Evolutionary conservation across 495 filamentous ascomycete genomes (phyloP).

Genomic region (Neurospora sp.): DNA sequence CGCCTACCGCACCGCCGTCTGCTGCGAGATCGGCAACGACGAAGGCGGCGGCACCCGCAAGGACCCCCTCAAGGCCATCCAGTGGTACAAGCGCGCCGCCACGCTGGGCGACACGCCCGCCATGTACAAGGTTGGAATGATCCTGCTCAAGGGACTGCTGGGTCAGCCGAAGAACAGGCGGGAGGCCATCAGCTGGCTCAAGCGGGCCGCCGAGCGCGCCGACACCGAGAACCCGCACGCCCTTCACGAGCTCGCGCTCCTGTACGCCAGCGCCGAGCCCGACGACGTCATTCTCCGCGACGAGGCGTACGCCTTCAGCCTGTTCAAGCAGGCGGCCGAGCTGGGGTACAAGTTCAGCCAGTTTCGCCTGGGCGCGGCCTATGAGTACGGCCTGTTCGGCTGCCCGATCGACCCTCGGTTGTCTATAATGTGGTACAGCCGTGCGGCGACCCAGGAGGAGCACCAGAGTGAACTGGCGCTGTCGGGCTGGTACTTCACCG

Average conservation of each 20-base stretch:
- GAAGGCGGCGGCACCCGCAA: slow-evolving; percentile 85
- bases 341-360: slow-evolving; percentile 93
- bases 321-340: slow-evolving; percentile 83
- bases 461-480: slow-evolving; percentile 89
- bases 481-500: slow-evolving; percentile 94
- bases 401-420: slow-evolving; percentile 70
- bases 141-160: slow-evolving; percentile 85
- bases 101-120: slow-evolving; percentile 81
- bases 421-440: slow-evolving; percentile 87
- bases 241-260: slow-evolving; percentile 78
- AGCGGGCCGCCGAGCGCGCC: slow-evolving; percentile 81
- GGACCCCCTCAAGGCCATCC: slow-evolving; percentile 85
- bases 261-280: slow-evolving; percentile 64
- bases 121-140: slow-evolving; percentile 98
- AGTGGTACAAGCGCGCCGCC: slow-evolving; percentile 95
- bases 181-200: slow-evolving; percentile 84
- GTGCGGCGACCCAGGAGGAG: slow-evolving; percentile 85
- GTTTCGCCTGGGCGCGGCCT: slow-evolving; percentile 76
- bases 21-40: slow-evolving; percentile 92
- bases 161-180: slow-evolving; percentile 75
- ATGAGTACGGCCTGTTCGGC: slow-evolving; percentile 81
- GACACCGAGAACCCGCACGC: slow-evolving; percentile 90
- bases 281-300: slow-evolving; percentile 70
- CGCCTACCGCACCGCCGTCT: slow-evolving; percentile 92
- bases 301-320: slow-evolving; percentile 61